phyloP scores from a whole-genome alignment of 2,329 filamentous ascomycete genomes.

The Cercospora sp. region DNA sequence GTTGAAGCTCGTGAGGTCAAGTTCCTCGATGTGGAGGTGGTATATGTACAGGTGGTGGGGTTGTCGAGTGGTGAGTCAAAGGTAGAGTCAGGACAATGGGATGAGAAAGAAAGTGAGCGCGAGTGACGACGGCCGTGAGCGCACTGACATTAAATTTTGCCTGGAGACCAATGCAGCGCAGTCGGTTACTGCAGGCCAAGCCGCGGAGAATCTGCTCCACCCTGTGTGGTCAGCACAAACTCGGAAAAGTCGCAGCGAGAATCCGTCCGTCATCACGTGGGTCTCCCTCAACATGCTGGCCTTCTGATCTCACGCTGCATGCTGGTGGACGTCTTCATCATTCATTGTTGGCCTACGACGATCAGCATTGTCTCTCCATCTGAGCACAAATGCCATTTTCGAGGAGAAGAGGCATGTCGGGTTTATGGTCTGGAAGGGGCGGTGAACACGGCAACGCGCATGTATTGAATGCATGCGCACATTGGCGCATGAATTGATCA shows the following conservation, averaged over 20 bases:
- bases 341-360: not conserved
- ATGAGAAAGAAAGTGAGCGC: not conserved
- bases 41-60: not conserved
- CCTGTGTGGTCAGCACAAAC: not conserved
- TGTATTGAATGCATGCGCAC: not conserved
- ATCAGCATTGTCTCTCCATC: not conserved
- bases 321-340: not conserved
- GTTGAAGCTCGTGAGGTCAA: not conserved
- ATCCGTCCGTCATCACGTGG: not conserved
- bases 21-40: not conserved
- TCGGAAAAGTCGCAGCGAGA: not conserved
- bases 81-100: constrained; percentile 13
- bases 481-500: not conserved
- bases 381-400: not conserved
- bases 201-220: not conserved
- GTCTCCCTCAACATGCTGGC: not conserved
- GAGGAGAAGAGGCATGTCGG: not conserved
- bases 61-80: not conserved
- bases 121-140: constrained; percentile 9
- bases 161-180: not conserved
- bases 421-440: not conserved
- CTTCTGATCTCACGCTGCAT: not conserved
- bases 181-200: not conserved
- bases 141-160: constrained; percentile 15
- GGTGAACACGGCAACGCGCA: not conserved